Evolutionary conservation across 306 rosid species (phyloP), one percentile per base, ranked within the genome.

Genomic region (Gastrolobium villosum): DNA sequence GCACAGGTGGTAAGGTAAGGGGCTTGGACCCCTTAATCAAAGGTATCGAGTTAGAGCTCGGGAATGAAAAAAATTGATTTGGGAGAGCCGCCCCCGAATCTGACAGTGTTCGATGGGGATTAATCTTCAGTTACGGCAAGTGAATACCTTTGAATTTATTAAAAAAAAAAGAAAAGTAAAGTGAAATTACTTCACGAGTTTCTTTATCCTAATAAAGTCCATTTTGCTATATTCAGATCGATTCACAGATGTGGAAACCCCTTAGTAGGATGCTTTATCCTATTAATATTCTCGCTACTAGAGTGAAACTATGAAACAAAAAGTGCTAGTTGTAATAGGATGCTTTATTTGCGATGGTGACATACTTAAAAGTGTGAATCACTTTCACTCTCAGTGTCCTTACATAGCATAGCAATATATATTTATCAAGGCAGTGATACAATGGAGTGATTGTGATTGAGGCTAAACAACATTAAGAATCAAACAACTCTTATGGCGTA

Each of bases 311-410:
- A 64, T 15, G 32, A 13, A 37, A 20, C 26, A 63, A 39, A 40
- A 37, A 37, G 32, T n/a, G 48, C 3, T 44, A 28, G 55, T 15
- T 43, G 20, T 65, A 54, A 65, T 10, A 39, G 15, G 4, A 44
- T 44, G 40, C 72, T 20, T 65, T 44, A 10, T 49, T 5, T 43
- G 2, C 10, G 10, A 46, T 45, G 44, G 13, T 32, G 31, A 31
- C 31, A 45, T 45, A 46, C 43, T n/a, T 11, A 7, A 34, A 35
- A 35, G 7, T 3, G 32, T 0, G 5, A 40, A 54, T 13, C 14
- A 20, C 4, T 60, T 20, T 9, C 54, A 43, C 67, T 63, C 63
- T 75, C 52, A 35, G 62, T 75, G 34, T 30, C 52, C 55, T 62
- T 62, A 20, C 39, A 10, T 50, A 49, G 0, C 54, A 65, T 56